A percentile compares a stretch with the other conserved stretches of the same genome.
These are phyloP conservation scores for Hippophae tibetana DNA, from an alignment of 306 rosid genomes.

Conservation along the genomic window DNA sequence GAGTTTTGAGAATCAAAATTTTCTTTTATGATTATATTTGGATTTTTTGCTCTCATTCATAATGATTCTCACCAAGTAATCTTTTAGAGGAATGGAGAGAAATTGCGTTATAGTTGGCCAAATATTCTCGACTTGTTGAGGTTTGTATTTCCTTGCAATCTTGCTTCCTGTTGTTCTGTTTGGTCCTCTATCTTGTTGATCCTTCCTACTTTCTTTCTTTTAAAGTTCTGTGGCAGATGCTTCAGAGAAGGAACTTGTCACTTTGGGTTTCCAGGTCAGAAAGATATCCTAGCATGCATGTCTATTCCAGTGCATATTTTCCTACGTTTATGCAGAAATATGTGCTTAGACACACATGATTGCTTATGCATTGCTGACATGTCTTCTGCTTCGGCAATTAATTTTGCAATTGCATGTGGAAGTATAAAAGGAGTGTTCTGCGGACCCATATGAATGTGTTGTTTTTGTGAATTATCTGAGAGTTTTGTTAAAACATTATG, in stretches of 20 bases:
- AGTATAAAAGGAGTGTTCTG: background rate
- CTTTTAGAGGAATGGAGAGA: constrained; percentile 86
- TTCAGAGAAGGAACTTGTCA: constrained; percentile 84
- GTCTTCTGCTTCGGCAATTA: background rate
- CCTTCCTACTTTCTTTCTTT: constrained; percentile 19
- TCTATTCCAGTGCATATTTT: too few species aligned
- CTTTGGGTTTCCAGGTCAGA: constrained; percentile 92
- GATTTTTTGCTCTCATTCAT: constrained; percentile 18
- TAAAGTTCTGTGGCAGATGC: constrained; percentile 86
- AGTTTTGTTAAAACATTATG: too few species aligned
- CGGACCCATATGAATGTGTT: background rate
- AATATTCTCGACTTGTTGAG: constrained; percentile 92
- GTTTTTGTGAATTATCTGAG: background rate
- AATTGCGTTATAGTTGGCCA: constrained; percentile 79
- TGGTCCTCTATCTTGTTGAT: constrained; percentile 20
- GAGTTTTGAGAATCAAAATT: constrained; percentile 13
- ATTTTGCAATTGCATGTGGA: background rate
- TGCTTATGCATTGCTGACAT: background rate
- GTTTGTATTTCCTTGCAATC: constrained; percentile 31
- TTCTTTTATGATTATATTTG: constrained; percentile 14
- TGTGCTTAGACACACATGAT: background rate
- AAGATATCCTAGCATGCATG: constrained; percentile 7
- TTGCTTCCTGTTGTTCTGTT: constrained; percentile 9
- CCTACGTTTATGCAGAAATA: too few species aligned
- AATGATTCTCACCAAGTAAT: constrained; percentile 17